phyloP scores from a whole-genome alignment of 805 yeast genomes.

The Saccharomycopsis schoenii region DNA sequence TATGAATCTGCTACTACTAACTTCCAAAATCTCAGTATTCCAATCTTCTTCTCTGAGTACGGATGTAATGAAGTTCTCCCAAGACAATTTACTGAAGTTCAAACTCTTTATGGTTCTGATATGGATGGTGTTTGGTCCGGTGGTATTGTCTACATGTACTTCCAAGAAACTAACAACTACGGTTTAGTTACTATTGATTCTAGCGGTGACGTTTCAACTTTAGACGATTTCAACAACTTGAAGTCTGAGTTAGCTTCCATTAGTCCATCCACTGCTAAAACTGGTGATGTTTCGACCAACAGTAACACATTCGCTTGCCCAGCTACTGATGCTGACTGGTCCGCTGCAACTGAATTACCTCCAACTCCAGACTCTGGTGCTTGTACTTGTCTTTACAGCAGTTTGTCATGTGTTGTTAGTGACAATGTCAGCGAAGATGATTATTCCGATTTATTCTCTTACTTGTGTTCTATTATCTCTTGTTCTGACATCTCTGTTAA shows the following conservation, averaged over 20 bases:
- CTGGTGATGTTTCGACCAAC: conserved; percentile 30
- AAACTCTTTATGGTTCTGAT: conserved; percentile 47
- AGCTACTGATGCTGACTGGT: conserved; percentile 46
- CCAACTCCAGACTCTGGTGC: conserved; percentile 63
- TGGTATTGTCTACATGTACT: conserved; percentile 83
- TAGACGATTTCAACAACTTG: conserved; percentile 55
- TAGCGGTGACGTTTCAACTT: conserved; percentile 41
- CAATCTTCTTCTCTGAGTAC: conserved; percentile 73
- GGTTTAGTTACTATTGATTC: conserved; percentile 52
- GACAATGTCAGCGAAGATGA: conserved; percentile 44
- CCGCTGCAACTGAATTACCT: conserved; percentile 58
- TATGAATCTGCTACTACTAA: conserved; percentile 54
- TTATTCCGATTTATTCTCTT: conserved; percentile 48
- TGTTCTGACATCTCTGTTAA: conserved; percentile 55
- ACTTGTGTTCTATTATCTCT: conserved; percentile 45
- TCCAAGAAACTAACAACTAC: conserved; percentile 63
- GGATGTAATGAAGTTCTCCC: conserved; percentile 67
- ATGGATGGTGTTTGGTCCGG: conserved; percentile 87
- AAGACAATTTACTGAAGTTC: conserved; percentile 66
- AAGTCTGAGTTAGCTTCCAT: conserved; percentile 46
- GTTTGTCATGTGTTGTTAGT: conserved; percentile 52
- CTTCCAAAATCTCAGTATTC: conserved; percentile 56
- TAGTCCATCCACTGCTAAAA: conserved; percentile 41
- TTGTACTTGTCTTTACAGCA: conserved; percentile 52
- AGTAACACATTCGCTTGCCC: conserved; percentile 53